These are phyloP conservation scores for Hypoxylon trugodes DNA, from an alignment of 495 filamentous ascomycete genomes.

Conservation along the genomic window DNA sequence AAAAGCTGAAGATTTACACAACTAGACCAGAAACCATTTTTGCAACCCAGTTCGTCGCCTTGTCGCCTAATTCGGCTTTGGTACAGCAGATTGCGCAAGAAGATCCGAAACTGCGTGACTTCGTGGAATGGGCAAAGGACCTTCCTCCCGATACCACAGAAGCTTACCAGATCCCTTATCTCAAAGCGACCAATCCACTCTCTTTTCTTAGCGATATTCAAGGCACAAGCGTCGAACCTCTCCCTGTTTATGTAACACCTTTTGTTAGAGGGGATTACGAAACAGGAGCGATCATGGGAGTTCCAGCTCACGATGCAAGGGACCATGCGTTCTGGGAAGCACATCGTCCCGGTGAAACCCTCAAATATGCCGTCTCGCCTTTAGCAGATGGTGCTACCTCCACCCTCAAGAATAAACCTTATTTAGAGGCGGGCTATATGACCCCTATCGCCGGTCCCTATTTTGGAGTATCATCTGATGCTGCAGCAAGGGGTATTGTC, in stretches of 20 bases:
- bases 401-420: conserved; percentile 53
- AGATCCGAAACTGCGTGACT: conserved; percentile 68
- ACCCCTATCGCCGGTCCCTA: conserved; percentile 69
- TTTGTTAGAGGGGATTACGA: conserved; percentile 91
- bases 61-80: conserved; percentile 78
- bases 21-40: conserved; percentile 85
- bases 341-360: conserved; percentile 61
- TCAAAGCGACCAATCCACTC: conserved; percentile 73
- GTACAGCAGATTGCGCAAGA: conserved; percentile 66
- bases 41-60: conserved; percentile 83
- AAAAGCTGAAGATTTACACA: conserved; percentile 71
- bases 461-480: conserved; percentile 65
- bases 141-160: conserved; percentile 76
- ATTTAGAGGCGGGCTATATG: conserved; percentile 70
- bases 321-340: conserved; percentile 83
- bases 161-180: conserved; percentile 69
- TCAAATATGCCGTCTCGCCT: conserved; percentile 63
- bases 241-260: conserved; percentile 82
- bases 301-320: conserved; percentile 81
- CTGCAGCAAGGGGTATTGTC: conserved; percentile 70
- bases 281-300: conserved; percentile 91
- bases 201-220: conserved; percentile 61
- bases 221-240: conserved; percentile 56
- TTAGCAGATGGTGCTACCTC: conserved; percentile 56
- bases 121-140: conserved; percentile 68